phyloP scores from a whole-genome alignment of 202 grass and related monocot species.

The Digitaria exilis region DNA sequence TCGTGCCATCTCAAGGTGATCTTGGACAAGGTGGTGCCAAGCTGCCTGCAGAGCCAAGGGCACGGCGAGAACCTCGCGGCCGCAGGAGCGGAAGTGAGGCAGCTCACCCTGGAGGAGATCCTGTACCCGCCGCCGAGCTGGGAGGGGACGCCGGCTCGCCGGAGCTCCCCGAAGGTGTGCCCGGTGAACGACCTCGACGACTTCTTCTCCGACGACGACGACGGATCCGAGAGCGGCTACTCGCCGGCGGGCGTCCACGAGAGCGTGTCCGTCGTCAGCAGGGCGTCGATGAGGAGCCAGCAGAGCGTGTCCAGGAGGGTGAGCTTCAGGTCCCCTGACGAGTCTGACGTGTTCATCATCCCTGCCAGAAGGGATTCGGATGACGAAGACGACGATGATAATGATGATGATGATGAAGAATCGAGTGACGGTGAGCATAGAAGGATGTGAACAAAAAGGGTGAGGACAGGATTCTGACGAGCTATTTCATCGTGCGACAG shows the following conservation, averaged over 20 bases:
- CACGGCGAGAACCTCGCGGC: neutral
- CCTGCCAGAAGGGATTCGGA: conserved; percentile 27
- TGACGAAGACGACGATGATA: conserved; percentile 20
- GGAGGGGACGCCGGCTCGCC: conserved; percentile 22
- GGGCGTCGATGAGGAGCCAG: conserved; percentile 13
- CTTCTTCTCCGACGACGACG: conserved; percentile 7
- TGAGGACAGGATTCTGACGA: neutral
- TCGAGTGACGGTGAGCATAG: neutral
- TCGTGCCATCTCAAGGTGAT: conserved; percentile 32
- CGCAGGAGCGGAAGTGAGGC: neutral
- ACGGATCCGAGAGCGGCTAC: neutral
- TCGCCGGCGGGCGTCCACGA: neutral
- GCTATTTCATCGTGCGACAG: neutral
- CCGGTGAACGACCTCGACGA: conserved; percentile 35
- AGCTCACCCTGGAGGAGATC: conserved; percentile 44
- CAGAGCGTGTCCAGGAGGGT: conserved; percentile 15
- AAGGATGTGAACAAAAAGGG: neutral
- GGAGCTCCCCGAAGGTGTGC: conserved; percentile 47
- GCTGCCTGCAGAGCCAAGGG: conserved; percentile 34
- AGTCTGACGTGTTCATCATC: conserved; percentile 49
- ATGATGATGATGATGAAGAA: no score
- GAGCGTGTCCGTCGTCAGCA: conserved; percentile 29
- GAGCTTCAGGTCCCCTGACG: conserved; percentile 52
- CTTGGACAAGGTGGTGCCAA: conserved; percentile 36
- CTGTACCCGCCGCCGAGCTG: conserved; percentile 29